Conservation (phyloP, 495 filamentous ascomycete species). For the Opeltia flavorubescens region DNA sequence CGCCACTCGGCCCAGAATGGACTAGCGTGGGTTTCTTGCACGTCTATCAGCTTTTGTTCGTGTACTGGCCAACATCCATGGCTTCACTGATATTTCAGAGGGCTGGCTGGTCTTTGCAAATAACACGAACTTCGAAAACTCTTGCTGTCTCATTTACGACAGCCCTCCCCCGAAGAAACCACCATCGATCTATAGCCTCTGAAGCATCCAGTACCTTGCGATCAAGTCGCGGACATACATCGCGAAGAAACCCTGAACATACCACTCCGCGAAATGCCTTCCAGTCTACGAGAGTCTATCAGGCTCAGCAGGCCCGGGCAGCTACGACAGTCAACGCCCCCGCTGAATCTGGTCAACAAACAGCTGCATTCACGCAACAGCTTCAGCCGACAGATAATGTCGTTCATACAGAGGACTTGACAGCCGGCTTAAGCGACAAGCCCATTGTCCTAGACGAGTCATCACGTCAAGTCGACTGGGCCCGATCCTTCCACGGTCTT, state of each 20-base stretch:
- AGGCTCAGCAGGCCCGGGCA: slow-evolving; percentile 1
- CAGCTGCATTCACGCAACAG: slow-evolving; percentile 1
- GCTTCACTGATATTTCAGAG: slow-evolving; percentile 14
- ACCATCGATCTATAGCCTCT: slow-evolving; percentile 4
- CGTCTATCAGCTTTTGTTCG: too few relatives aligned
- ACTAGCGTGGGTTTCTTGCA: too few relatives aligned
- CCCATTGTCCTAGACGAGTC: slow-evolving; percentile 31
- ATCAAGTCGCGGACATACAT: not conserved
- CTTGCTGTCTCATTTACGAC: slow-evolving; percentile 17
- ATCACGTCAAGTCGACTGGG: slow-evolving; percentile 67
- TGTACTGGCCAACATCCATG: slow-evolving; percentile 9
- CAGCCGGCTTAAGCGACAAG: slow-evolving; percentile 38
- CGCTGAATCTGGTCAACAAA: not conserved
- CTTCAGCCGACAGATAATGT: slow-evolving; percentile 1
- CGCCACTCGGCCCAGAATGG: too few relatives aligned
- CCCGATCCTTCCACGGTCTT: slow-evolving; percentile 81
- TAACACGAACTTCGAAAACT: slow-evolving; percentile 11
- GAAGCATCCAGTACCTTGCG: slow-evolving; percentile 4
- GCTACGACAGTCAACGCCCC: not conserved
- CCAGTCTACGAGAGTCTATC: not conserved
- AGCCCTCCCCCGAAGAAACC: slow-evolving; percentile 10
- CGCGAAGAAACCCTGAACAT: not conserved
- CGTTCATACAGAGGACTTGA: slow-evolving; percentile 27
- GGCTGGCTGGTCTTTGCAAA: slow-evolving; percentile 16
- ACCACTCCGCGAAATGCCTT: not conserved